Base-by-base conservation (phyloP, 1,284 basidiomycete genomes). In the Trichosporon sp. region DNA sequence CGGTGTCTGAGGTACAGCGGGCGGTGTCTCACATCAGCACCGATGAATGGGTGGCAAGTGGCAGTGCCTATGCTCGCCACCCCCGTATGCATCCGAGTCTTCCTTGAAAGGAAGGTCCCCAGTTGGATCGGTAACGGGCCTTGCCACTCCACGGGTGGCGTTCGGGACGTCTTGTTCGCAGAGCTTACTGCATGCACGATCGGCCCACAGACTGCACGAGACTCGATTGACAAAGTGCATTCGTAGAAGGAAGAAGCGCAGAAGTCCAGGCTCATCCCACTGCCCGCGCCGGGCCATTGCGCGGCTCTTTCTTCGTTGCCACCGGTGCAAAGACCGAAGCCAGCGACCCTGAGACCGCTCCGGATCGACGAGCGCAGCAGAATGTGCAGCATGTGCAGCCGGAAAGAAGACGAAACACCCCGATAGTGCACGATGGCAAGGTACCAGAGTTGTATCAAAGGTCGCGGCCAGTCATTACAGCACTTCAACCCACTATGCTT, bases 361-460 rank as follows among this genome's bases (percentile, higher is more conserved):
- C 40, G 40, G 40, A 43, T 26, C 26, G 26, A 14, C 40, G 14
- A 43, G 10, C 40, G 40, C 3, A 12, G 40, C 40, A 43, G 16
- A 8, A 46, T 46, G 43, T 46, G 51, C 10, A 21, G 51, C 51
- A 54, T 54, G 51, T 54, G 51, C 21, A 54, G 19, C 51, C 51
- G 19, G n/a, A 21, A 54, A 26, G 21, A 54, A 54, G 51, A 54
- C 51, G 51, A 54, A 54, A 54, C 51, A 16, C 19, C 21, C 51
- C 51, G 51, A 54, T 5, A 54, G 19, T 54, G 51, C 19, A 26
- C 21, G 19, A 19, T 26, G 21, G 19, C 7, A 26, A 54, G 51
- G 51, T 54, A 54, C 51, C 51, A 26, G 51, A 54, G 51, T 54
- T 54, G 51, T 54, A 26, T 54, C 51, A 54, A 26, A 54, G 51